Conservation (phyloP, 2,329 filamentous ascomycete species). For the Exophiala lecanii-corni region DNA sequence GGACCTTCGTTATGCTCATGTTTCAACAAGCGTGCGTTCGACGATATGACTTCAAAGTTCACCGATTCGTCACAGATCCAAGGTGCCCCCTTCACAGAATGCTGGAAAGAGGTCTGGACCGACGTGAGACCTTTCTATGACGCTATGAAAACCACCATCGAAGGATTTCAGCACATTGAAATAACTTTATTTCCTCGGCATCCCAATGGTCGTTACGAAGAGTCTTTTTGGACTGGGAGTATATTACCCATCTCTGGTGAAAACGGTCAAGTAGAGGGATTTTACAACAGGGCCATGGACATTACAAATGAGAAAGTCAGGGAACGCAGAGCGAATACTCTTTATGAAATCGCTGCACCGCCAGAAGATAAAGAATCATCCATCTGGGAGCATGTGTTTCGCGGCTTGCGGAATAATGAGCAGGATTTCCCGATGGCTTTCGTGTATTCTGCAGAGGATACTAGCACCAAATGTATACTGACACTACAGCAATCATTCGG, state of each 20-base stretch:
- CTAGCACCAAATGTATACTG: slow-evolving; percentile 19
- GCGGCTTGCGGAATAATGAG: slow-evolving; percentile 41
- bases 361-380: slow-evolving; percentile 40
- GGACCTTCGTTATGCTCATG: slow-evolving; percentile 23
- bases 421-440: slow-evolving; percentile 51
- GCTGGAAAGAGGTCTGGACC: slow-evolving; percentile 15
- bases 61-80: slow-evolving; percentile 6
- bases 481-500: slow-evolving; percentile 20
- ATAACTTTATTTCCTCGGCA: slow-evolving; percentile 11
- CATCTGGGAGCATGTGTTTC: slow-evolving; percentile 46
- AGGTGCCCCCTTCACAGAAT: slow-evolving; percentile 14
- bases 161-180: slow-evolving; percentile 1
- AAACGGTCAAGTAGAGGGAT: slow-evolving; percentile 40
- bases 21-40: slow-evolving; percentile 12
- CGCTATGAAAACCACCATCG: slow-evolving; percentile 6
- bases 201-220: slow-evolving; percentile 38
- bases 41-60: slow-evolving; percentile 8
- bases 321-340: slow-evolving; percentile 45
- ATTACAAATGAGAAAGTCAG: slow-evolving; percentile 33
- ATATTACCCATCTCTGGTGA: slow-evolving; percentile 45
- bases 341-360: slow-evolving; percentile 41
- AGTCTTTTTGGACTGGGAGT: slow-evolving; percentile 48
- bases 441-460: slow-evolving; percentile 47
- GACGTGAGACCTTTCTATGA: slow-evolving; percentile 7
- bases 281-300: slow-evolving; percentile 47